Percentiles rank a stretch among this genome's conserved stretches.
Conservation (phyloP, 1,284 basidiomycete species). For the Exobasidium cylindrosporum region DNA sequence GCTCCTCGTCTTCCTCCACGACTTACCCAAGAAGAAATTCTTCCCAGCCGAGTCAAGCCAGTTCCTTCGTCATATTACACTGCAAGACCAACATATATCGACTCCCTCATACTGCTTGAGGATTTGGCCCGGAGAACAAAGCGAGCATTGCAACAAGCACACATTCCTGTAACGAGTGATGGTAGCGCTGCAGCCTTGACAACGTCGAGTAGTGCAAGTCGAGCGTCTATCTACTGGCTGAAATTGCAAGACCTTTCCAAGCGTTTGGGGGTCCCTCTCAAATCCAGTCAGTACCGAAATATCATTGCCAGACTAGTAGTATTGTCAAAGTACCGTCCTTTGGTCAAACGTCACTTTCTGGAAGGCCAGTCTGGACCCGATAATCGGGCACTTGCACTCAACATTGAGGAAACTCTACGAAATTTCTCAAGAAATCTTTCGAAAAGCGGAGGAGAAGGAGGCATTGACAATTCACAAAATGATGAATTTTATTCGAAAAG, state of each 20-base stretch:
- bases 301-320: constrained; percentile 68
- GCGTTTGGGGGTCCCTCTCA: constrained; percentile 66
- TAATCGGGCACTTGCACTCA: constrained; percentile 20
- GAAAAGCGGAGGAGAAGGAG: constrained; percentile 21
- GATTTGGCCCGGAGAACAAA: constrained; percentile 65
- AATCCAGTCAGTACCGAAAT: constrained; percentile 70
- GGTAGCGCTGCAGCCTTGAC: constrained; percentile 65
- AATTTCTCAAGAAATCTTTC: constrained; percentile 30
- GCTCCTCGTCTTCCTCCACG: not conserved
- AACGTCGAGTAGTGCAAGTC: not conserved
- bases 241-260: constrained; percentile 63
- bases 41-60: constrained; percentile 54
- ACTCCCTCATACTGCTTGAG: constrained; percentile 70
- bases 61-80: constrained; percentile 78
- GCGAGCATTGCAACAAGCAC: constrained; percentile 64
- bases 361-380: constrained; percentile 1
- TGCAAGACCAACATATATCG: constrained; percentile 74
- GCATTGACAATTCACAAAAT: not conserved
- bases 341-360: constrained; percentile 26
- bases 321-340: constrained; percentile 69
- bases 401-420: constrained; percentile 31
- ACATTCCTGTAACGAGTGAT: constrained; percentile 70
- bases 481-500: constrained; percentile 2
- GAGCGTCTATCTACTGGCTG: constrained; percentile 63
- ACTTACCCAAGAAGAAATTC: not conserved